phyloP scores from a whole-genome alignment of 495 filamentous ascomycete genomes.

The Acidiella bohemica region DNA sequence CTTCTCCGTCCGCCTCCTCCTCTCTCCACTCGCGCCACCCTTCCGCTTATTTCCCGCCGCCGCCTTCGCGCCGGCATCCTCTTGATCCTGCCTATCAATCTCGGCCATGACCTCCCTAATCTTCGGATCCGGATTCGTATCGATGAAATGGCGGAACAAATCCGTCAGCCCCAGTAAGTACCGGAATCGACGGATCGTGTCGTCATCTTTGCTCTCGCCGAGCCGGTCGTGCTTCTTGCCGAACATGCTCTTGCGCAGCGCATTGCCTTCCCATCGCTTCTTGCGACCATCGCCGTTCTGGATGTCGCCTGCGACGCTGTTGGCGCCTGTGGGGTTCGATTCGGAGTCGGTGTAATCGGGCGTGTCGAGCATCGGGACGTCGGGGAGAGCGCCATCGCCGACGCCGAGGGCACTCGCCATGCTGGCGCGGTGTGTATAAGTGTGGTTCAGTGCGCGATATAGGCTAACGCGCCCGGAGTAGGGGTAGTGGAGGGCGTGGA shows the following conservation, averaged over 20 bases:
- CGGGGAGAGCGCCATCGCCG: conserved; percentile 14
- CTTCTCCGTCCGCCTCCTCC: conserved; percentile 81
- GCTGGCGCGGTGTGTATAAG: not conserved
- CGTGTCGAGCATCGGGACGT: conserved; percentile 20
- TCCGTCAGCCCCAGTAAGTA: conserved; percentile 94
- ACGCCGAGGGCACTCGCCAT: conserved; percentile 5
- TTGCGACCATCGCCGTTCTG: conserved; percentile 67
- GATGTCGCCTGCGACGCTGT: conserved; percentile 74
- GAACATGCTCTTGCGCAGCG: conserved; percentile 77
- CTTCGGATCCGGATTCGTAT: conserved; percentile 82
- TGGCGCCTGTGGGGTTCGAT: conserved; percentile 72
- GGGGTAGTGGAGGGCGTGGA: no score
- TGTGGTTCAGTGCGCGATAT: no score
- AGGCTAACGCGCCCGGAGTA: no score
- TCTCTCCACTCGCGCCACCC: conserved; percentile 69
- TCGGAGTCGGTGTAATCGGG: conserved; percentile 53
- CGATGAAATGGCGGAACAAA: conserved; percentile 97
- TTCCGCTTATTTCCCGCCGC: conserved; percentile 62
- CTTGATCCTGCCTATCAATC: conserved; percentile 82
- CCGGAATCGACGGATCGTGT: conserved; percentile 85
- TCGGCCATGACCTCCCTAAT: conserved; percentile 85
- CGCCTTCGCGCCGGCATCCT: conserved; percentile 48
- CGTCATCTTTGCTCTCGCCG: conserved; percentile 92
- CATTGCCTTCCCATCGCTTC: conserved; percentile 68
- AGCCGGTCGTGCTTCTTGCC: conserved; percentile 87